Evolutionary conservation across 805 yeast genomes (phyloP).

Genomic region (Spathaspora hagerdaliae): DNA sequence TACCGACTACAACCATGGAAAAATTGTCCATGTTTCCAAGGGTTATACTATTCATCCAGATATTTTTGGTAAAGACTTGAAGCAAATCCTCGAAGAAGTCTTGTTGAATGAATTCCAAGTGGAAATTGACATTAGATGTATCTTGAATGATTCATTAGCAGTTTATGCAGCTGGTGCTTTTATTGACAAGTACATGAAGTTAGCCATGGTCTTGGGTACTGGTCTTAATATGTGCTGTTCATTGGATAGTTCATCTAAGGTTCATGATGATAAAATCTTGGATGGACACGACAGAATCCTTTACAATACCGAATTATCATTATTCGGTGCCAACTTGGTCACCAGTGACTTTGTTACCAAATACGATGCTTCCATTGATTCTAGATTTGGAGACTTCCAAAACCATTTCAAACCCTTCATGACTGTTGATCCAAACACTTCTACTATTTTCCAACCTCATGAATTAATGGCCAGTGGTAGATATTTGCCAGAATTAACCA

Average conservation of each 20-base stretch:
- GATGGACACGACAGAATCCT: constrained; percentile 17
- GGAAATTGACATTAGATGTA: constrained; percentile 35
- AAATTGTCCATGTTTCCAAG: constrained; percentile 54
- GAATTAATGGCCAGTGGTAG: constrained; percentile 55
- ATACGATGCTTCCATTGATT: constrained; percentile 38
- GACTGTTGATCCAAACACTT: constrained; percentile 15
- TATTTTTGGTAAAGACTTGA: constrained; percentile 38
- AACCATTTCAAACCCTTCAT: constrained; percentile 24
- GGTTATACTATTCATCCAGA: constrained; percentile 50
- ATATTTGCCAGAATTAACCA: constrained; percentile 50
- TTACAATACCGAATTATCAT: constrained; percentile 52
- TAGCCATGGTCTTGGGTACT: constrained; percentile 67
- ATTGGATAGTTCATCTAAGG: constrained; percentile 13
- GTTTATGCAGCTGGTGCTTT: constrained; percentile 54
- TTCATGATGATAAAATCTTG: constrained; percentile 12
- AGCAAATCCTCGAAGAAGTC: constrained; percentile 33
- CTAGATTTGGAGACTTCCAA: constrained; percentile 11
- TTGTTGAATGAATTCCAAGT: constrained; percentile 20
- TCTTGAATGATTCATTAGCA: constrained; percentile 65
- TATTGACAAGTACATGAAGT: constrained; percentile 26
- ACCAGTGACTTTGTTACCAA: constrained; percentile 24
- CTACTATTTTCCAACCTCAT: constrained; percentile 48
- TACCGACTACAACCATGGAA: constrained; percentile 38
- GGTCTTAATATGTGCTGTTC: constrained; percentile 58
- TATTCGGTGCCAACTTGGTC: constrained; percentile 44